phyloP scores from a whole-genome alignment of 2,329 filamentous ascomycete species.

The Orbilia quercus region DNA sequence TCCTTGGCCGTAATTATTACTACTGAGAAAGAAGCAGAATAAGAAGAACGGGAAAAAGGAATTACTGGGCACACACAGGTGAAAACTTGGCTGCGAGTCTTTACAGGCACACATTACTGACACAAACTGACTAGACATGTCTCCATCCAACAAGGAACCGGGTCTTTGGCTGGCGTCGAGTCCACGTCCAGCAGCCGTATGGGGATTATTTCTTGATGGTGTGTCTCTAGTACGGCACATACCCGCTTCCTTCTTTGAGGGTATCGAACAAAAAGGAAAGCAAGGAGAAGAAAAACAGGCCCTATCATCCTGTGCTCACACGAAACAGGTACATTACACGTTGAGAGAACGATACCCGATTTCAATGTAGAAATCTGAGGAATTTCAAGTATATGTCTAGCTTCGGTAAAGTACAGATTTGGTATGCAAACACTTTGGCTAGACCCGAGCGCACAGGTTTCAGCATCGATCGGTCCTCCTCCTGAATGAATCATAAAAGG shows the following conservation, averaged over 20 bases:
- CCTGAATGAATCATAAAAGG: not conserved
- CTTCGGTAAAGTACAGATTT: slow-evolving; percentile 30
- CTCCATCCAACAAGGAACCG: slow-evolving; percentile 53
- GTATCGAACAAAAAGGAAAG: slow-evolving; percentile 47
- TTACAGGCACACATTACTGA: slow-evolving; percentile 9
- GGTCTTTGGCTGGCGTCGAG: slow-evolving; percentile 49
- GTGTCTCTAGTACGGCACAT: slow-evolving; percentile 50
- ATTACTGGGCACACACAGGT: slow-evolving; percentile 41
- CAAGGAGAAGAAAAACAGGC: slow-evolving; percentile 24
- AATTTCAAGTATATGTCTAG: slow-evolving; percentile 37
- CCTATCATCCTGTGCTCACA: slow-evolving; percentile 40
- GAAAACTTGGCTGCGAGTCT: slow-evolving; percentile 40
- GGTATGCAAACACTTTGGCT: slow-evolving; percentile 43
- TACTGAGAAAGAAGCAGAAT: too few relatives aligned
- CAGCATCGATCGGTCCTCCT: not conserved
- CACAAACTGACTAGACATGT: slow-evolving; percentile 40
- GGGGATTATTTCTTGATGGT: slow-evolving; percentile 45
- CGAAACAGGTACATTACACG: slow-evolving; percentile 55
- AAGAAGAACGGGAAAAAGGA: slow-evolving; percentile 51
- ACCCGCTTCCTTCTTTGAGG: slow-evolving; percentile 34
- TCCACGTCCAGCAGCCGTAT: slow-evolving; percentile 49
- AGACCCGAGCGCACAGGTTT: slow-evolving; percentile 18
- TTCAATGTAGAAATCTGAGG: slow-evolving; percentile 31
- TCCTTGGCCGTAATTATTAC: slow-evolving; percentile 39
- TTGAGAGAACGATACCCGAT: slow-evolving; percentile 51